These are phyloP conservation scores for Fomitopsis pulvina DNA, from an alignment of 768 basidiomycete species.

Conservation along the genomic window DNA sequence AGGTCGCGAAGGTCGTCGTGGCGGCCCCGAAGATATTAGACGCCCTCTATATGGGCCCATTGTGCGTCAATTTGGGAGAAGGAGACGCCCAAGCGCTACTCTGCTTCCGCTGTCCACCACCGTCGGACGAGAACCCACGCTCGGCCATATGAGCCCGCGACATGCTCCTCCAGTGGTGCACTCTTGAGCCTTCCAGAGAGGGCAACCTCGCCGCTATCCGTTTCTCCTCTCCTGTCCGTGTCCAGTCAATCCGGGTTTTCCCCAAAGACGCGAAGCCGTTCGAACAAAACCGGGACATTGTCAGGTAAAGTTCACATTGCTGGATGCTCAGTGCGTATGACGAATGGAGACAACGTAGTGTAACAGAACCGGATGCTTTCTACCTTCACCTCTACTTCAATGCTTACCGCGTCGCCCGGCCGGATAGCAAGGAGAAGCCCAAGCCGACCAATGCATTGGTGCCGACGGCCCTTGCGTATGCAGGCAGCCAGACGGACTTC, in stretches of 20 bases:
- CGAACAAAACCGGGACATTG: conserved; percentile 45
- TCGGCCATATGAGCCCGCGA: neutral
- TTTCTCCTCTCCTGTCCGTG: conserved; percentile 60
- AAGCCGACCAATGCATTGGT: conserved; percentile 66
- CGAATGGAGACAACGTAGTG: conserved; percentile 30
- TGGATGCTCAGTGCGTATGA: neutral
- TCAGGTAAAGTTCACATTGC: conserved; percentile 18
- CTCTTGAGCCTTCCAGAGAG: conserved; percentile 49
- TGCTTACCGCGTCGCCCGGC: conserved; percentile 45
- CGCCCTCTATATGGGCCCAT: neutral
- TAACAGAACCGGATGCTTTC: conserved; percentile 69
- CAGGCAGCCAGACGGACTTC: conserved; percentile 63
- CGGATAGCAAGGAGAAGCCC: conserved; percentile 47
- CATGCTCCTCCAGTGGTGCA: conserved; percentile 63
- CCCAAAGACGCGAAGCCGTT: conserved; percentile 64
- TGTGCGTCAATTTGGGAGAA: neutral
- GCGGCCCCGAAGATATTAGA: neutral
- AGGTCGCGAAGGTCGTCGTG: neutral
- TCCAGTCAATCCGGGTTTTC: conserved; percentile 64
- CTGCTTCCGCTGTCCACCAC: neutral
- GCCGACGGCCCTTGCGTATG: conserved; percentile 64
- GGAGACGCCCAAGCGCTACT: too few relatives aligned
- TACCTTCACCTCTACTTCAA: conserved; percentile 74
- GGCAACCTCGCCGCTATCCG: conserved; percentile 62
- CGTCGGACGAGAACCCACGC: neutral